These are phyloP conservation scores for Clavulina sp. DNA, from an alignment of 768 basidiomycete species.

Conservation along the genomic window DNA sequence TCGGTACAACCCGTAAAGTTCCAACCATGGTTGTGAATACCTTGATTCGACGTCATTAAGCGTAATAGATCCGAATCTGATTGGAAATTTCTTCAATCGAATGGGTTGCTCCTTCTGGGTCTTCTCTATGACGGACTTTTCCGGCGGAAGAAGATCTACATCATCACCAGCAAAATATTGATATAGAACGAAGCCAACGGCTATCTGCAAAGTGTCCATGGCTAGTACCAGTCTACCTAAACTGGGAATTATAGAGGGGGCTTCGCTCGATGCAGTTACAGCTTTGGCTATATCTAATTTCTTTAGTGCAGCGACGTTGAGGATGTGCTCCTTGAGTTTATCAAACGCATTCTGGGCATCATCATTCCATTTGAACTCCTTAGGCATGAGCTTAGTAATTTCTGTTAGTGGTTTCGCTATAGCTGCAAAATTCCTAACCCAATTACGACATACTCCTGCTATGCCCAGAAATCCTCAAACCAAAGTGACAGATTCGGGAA, in stretches of 20 bases:
- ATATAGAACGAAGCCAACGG: not conserved
- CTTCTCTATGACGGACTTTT: too few species aligned
- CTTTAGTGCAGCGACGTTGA: not conserved
- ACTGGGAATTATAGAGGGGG: not conserved
- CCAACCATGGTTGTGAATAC: too few species aligned
- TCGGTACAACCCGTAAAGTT: too few species aligned
- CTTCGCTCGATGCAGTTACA: not conserved
- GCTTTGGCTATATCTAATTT: not conserved
- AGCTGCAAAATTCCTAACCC: not conserved
- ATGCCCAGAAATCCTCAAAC: constrained; percentile 6
- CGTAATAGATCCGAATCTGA: not conserved
- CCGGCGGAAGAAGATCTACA: too few species aligned
- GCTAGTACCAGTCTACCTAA: not conserved
- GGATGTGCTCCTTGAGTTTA: not conserved
- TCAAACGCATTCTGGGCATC: not conserved
- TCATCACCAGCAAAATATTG: too few species aligned
- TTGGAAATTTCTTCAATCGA: too few species aligned
- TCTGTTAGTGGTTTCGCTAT: not conserved
- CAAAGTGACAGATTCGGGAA: not conserved
- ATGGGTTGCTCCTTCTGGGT: too few species aligned
- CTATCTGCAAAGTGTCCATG: not conserved
- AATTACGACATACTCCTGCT: constrained; percentile 13
- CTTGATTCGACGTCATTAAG: not conserved
- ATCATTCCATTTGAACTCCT: not conserved
- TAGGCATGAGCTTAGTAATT: not conserved